A percentile compares a stretch with the other conserved stretches of the same genome.
These are phyloP conservation scores for Papiliotrema flavescens DNA, from an alignment of 1,284 basidiomycete genomes.

Conservation along the genomic window DNA sequence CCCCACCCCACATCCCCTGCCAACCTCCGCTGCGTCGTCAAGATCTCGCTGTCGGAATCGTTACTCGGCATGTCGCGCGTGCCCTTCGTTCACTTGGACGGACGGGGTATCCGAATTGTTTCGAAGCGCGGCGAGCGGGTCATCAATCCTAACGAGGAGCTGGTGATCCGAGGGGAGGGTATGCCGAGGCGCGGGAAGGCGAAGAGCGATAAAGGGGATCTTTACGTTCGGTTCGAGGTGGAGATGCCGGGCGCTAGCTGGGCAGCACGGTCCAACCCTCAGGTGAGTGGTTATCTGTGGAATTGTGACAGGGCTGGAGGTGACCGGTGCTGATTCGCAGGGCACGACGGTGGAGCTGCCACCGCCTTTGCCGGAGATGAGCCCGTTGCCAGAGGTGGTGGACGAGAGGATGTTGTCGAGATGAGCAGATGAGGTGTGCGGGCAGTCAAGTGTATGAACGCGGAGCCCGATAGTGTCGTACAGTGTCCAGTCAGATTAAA, in stretches of 20 bases:
- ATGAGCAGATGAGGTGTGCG: no score
- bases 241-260: conserved; percentile 62
- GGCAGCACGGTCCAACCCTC: conserved; percentile 26
- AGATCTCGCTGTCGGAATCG: conserved; percentile 84
- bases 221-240: conserved; percentile 74
- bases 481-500: no score
- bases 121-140: conserved; percentile 67
- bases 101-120: conserved; percentile 72
- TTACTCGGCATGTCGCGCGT: conserved; percentile 85
- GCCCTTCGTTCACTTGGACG: conserved; percentile 82
- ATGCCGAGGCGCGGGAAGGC: conserved; percentile 69
- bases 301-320: background rate
- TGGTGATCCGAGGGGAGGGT: conserved; percentile 74
- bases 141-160: conserved; percentile 67
- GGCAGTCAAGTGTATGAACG: no score
- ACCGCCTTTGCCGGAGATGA: conserved; percentile 22
- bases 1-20: conserved; percentile 19
- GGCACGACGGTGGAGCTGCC: conserved; percentile 17
- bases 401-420: conserved; percentile 11
- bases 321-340: background rate
- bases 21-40: conserved; percentile 38
- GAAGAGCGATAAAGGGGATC: conserved; percentile 67
- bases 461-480: no score
- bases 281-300: conserved; percentile 7
- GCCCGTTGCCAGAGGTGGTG: conserved; percentile 12